Evolutionary conservation across 257 asterid genomes (phyloP).

Genomic region (Gardenia jasminoides): DNA sequence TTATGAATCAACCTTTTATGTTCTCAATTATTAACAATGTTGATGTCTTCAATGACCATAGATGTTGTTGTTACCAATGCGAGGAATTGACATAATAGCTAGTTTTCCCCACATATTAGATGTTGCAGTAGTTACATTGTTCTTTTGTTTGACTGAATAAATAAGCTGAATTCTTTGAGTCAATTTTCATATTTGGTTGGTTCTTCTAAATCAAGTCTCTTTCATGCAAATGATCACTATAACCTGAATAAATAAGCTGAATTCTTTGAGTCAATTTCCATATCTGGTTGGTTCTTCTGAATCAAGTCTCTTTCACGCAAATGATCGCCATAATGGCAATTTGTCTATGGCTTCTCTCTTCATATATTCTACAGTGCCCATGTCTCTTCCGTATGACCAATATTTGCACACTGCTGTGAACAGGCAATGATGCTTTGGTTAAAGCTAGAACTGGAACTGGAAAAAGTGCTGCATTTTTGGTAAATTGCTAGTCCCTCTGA

Average conservation of each 20-base stretch:
- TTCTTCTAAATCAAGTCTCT: background rate
- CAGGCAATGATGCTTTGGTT: conserved; percentile 89
- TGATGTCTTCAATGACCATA: background rate
- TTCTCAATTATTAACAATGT: background rate
- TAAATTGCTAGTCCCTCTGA: conserved; percentile 30
- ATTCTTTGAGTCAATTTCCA: background rate
- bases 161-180: background rate
- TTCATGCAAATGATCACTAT: background rate
- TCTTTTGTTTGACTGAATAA: conserved; percentile 1
- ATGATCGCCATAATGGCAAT: background rate
- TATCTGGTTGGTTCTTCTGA: background rate
- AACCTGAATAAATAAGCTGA: background rate
- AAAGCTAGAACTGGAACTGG: conserved; percentile 96
- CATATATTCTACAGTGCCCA: background rate
- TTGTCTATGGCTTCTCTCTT: background rate
- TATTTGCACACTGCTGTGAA: background rate
- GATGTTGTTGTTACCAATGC: background rate
- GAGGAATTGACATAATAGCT: background rate
- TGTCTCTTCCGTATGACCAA: background rate
- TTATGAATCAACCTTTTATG: background rate
- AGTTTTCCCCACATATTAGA: background rate
- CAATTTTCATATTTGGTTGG: background rate
- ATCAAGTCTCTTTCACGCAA: background rate
- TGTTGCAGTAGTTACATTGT: background rate
- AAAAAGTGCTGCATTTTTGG: conserved; percentile 93